Conservation (phyloP, 2,329 filamentous ascomycete species). For the Aspergillus amoenus region DNA sequence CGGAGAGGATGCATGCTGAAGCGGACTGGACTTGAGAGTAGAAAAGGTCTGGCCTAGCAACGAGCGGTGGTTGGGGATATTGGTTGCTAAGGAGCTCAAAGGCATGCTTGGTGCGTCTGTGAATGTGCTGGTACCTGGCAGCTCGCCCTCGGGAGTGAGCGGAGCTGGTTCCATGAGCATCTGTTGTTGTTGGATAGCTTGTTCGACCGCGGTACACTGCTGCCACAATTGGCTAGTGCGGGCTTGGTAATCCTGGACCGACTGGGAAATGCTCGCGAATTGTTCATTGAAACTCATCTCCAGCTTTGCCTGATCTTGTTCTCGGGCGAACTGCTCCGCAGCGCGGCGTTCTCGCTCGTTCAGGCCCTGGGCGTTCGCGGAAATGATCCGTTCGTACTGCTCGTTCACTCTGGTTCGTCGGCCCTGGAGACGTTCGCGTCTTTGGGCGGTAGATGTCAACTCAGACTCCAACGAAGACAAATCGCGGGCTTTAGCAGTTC, state of each 20-base stretch:
- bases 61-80: constrained; percentile 31
- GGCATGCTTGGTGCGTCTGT: constrained; percentile 28
- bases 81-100: constrained; percentile 27
- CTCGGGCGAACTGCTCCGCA: constrained; percentile 47
- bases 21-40: constrained; percentile 34
- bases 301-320: constrained; percentile 46
- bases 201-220: constrained; percentile 44
- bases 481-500: constrained; percentile 53
- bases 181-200: constrained; percentile 46
- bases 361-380: constrained; percentile 58
- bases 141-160: constrained; percentile 59
- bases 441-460: constrained; percentile 51
- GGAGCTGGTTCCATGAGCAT: constrained; percentile 45
- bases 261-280: constrained; percentile 41
- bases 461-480: constrained; percentile 54
- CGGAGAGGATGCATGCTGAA: constrained; percentile 36
- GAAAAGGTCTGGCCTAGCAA: constrained; percentile 38
- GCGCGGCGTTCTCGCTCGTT: constrained; percentile 54
- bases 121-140: constrained; percentile 53
- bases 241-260: constrained; percentile 45
- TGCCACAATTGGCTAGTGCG: constrained; percentile 45
- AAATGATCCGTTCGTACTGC: constrained; percentile 60
- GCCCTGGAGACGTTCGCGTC: constrained; percentile 59
- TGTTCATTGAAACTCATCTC: constrained; percentile 46
- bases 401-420: constrained; percentile 60